Base-by-base conservation (phyloP, 2,329 filamentous ascomycete species). In the Fusarium luffae region DNA sequence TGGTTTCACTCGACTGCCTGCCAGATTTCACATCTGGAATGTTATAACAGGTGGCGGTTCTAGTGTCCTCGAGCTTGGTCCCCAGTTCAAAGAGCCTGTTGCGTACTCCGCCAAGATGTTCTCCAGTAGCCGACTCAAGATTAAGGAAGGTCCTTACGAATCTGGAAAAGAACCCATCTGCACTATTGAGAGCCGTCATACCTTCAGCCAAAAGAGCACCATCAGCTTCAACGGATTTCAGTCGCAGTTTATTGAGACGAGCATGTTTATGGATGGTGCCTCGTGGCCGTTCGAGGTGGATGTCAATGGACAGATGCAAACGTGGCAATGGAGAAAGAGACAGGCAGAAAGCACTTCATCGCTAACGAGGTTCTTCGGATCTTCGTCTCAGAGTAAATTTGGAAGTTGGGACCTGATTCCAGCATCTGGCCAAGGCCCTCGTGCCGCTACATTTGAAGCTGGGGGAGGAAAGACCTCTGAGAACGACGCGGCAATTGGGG, bases 81-180 rank as follows among this genome's bases (percentile, higher is more conserved):
- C 55, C 6, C 59, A 62, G 3, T 23, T 60, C 46, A 54, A 46
- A 18, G 55, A 30, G 4, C 32, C 25, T 4, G 40, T 60, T 2
- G 46, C 55, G 1, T 62, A 60, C 14, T 62, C 55, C 2, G 59
- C 55, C 12, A 62, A 60, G 4, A 46, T 60, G 37, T 60, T 60
- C 40, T 60, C 55, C 1, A 62, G 59, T n/a, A 62, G 46, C 11
- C 34, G 46, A 6, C 46, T 62, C 12, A 62, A 60, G 7, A 34
- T 62, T 12, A 62, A 62, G 1, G 30, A 62, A 2, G 59, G 59
- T 1, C 25, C 55, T 11, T 60, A 62, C 12, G 19, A 51, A 10
- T 62, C 59, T 4, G 55, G 8, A 1, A 25, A 30, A 0, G 3
- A 52, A 1, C 55, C 30, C 0, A 19, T 52, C 0, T 62, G 59